Conservation (phyloP, 441 rosid species). For the Brassica hybrid region DNA sequence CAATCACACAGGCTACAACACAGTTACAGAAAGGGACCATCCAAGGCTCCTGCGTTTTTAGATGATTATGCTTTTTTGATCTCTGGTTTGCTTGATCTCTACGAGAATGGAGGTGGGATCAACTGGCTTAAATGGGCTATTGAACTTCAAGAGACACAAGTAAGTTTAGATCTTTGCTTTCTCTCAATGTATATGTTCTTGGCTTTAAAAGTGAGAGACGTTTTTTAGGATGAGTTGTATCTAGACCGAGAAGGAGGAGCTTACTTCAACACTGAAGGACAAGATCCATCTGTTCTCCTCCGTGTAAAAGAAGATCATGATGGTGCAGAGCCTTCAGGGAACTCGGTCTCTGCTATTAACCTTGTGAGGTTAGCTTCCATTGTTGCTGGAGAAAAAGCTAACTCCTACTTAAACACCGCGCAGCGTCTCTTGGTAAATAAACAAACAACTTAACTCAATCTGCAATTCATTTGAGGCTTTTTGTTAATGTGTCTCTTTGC, state of each 20-base stretch:
- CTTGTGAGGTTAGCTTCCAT: conserved; percentile 82
- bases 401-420: conserved; percentile 62
- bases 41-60: conserved; percentile 91
- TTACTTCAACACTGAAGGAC: conserved; percentile 85
- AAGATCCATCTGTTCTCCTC: conserved; percentile 88
- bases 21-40: conserved; percentile 87
- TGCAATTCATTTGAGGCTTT: not conserved
- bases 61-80: conserved; percentile 97
- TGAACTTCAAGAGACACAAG: conserved; percentile 83
- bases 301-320: conserved; percentile 97
- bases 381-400: conserved; percentile 60
- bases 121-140: conserved; percentile 83
- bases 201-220: not conserved
- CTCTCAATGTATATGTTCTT: not conserved
- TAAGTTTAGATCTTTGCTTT: conserved; percentile 37
- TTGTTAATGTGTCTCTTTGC: not conserved
- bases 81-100: conserved; percentile 83
- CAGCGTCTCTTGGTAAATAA: conserved; percentile 76
- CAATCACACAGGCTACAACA: conserved; percentile 72
- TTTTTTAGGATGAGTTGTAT: conserved; percentile 85
- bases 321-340: conserved; percentile 98
- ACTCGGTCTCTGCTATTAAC: conserved; percentile 86
- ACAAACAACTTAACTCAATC: not conserved
- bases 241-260: conserved; percentile 93
- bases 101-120: conserved; percentile 70